Percentiles rank a stretch among this genome's conserved stretches.
These are phyloP conservation scores for Coleophoma crateriformis DNA, from an alignment of 2,329 filamentous ascomycete species.

Conservation along the genomic window DNA sequence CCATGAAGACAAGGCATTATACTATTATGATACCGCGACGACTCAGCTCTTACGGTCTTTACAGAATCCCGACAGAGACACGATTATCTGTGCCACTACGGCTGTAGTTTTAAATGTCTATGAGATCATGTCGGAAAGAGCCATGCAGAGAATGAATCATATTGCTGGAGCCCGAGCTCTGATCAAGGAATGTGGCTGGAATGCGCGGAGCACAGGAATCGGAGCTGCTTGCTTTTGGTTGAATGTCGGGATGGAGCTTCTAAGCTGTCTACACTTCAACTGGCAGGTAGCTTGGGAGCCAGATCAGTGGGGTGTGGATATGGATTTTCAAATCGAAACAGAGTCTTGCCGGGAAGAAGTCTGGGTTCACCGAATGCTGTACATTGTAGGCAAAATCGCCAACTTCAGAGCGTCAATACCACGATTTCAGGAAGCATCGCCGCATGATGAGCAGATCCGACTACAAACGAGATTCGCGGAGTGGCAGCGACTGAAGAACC, in stretches of 20 bases:
- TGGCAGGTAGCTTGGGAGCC: constrained; percentile 86
- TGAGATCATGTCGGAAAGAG: constrained; percentile 83
- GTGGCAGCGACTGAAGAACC: constrained; percentile 74
- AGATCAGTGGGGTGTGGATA: constrained; percentile 82
- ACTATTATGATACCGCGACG: constrained; percentile 84
- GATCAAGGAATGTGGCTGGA: constrained; percentile 88
- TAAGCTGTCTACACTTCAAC: constrained; percentile 81
- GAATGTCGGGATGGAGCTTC: constrained; percentile 84
- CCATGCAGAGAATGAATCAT: constrained; percentile 79
- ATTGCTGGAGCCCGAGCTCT: constrained; percentile 79
- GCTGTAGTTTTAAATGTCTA: constrained; percentile 89
- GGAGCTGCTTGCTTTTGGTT: constrained; percentile 92
- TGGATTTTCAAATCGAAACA: constrained; percentile 58
- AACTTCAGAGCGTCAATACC: constrained; percentile 75
- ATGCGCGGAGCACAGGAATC: constrained; percentile 70
- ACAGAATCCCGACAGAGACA: constrained; percentile 81
- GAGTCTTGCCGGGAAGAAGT: constrained; percentile 66
- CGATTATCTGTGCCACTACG: constrained; percentile 77
- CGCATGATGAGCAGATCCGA: constrained; percentile 58
- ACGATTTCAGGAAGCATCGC: constrained; percentile 51
- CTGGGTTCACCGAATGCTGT: constrained; percentile 87
- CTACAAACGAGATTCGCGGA: constrained; percentile 62
- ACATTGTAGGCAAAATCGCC: constrained; percentile 79
- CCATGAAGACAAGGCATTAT: constrained; percentile 69
- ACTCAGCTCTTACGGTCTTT: constrained; percentile 69